Percentiles rank a stretch among this genome's conserved stretches.
phyloP scores from a whole-genome alignment of 148 eudicot species.

The Rhododendron kiyosumense region DNA sequence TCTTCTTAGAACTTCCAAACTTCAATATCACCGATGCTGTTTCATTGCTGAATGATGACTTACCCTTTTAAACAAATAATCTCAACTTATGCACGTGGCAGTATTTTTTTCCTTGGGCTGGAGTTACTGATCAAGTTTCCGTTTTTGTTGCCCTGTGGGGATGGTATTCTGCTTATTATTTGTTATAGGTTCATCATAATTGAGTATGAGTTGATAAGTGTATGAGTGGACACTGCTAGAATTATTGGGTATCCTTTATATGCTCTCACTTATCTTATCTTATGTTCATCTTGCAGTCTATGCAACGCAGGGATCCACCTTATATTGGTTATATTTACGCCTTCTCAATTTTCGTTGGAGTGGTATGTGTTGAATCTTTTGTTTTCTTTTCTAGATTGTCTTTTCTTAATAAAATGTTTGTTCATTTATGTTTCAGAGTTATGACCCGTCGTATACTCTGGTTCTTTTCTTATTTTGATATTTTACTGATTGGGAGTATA shows the following conservation, averaged over 20 bases:
- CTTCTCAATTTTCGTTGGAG: constrained; percentile 81
- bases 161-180: neutral
- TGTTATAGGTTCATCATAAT: neutral
- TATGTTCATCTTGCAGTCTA: constrained; percentile 56
- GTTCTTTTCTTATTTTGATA: neutral
- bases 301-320: constrained; percentile 92
- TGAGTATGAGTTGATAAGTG: neutral
- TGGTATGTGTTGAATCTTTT: constrained; percentile 53
- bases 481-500: neutral
- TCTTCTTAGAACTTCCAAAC: neutral
- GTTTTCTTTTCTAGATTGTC: constrained; percentile 2
- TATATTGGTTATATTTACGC: constrained; percentile 92
- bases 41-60: neutral
- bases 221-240: neutral
- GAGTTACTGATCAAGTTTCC: neutral
- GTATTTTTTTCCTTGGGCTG: neutral
- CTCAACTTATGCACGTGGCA: neutral
- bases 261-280: neutral
- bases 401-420: neutral
- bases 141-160: neutral
- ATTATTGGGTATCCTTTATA: neutral
- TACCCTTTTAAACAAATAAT: neutral
- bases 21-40: neutral
- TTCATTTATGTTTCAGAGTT: neutral
- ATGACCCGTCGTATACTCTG: neutral